A percentile compares a stretch with the other conserved stretches of the same genome.
phyloP scores from a whole-genome alignment of 768 basidiomycete species.

The Boletus rufocinnamomeus region DNA sequence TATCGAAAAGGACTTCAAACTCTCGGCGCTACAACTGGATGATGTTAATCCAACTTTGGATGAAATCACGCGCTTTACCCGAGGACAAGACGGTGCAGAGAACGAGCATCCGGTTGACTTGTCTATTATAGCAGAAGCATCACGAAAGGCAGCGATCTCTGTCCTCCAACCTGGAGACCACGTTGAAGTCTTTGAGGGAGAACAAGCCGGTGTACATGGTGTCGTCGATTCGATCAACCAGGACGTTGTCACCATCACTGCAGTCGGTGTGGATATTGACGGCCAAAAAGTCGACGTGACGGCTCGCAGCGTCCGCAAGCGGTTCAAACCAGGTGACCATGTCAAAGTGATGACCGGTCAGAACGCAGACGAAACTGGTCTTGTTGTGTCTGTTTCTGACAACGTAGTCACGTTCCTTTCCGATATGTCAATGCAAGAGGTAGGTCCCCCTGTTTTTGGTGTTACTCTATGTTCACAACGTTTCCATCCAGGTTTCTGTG shows the following conservation, averaged over 20 bases:
- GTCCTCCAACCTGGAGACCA: conserved; percentile 98
- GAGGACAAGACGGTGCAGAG: conserved; percentile 69
- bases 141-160: conserved; percentile 85
- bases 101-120: conserved; percentile 77
- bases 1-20: conserved; percentile 92
- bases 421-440: conserved; percentile 98
- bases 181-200: conserved; percentile 96
- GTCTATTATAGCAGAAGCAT: conserved; percentile 89
- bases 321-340: conserved; percentile 96
- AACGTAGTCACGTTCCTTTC: conserved; percentile 94
- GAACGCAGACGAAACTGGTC: conserved; percentile 92
- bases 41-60: conserved; percentile 95
- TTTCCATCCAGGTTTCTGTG: conserved; percentile 72
- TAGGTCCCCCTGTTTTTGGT: conserved; percentile 32
- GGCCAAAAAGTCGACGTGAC: conserved; percentile 86
- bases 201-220: conserved; percentile 91
- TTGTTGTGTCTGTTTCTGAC: conserved; percentile 89
- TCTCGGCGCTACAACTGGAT: conserved; percentile 75
- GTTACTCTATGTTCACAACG: conserved; percentile 6
- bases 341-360: conserved; percentile 98
- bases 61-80: conserved; percentile 90
- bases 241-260: conserved; percentile 84
- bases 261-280: conserved; percentile 79
- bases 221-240: conserved; percentile 86
- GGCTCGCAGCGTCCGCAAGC: conserved; percentile 87